Percentiles rank a stretch among this genome's conserved stretches.
phyloP scores from a whole-genome alignment of 305 asterid species.

The Rubia tinctorum region DNA sequence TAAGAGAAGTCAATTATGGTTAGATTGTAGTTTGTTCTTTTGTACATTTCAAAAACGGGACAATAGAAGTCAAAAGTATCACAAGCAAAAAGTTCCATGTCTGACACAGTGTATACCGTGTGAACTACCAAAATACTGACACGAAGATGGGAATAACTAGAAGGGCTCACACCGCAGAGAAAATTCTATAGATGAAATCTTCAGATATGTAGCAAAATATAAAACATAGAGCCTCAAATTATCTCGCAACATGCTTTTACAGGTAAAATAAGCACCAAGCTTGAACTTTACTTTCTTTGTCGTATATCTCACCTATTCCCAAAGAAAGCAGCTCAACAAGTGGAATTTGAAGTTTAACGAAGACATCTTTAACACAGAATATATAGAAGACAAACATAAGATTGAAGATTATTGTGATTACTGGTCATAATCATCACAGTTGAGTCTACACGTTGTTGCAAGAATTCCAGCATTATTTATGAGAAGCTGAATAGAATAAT shows the following conservation, averaged over 20 bases:
- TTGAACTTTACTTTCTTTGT: not conserved
- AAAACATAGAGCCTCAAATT: not conserved
- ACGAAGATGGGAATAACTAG: not conserved
- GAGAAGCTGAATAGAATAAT: constrained; percentile 73
- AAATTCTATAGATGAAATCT: not conserved
- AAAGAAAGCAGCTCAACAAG: not conserved
- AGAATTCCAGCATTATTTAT: constrained; percentile 92
- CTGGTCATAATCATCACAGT: constrained; percentile 71
- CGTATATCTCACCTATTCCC: not conserved
- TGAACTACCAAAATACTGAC: not conserved
- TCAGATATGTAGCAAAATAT: not conserved
- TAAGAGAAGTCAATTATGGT: constrained; percentile 13
- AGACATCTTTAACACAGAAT: constrained; percentile 10
- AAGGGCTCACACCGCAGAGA: not conserved
- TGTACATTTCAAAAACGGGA: not conserved
- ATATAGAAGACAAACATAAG: constrained; percentile 8
- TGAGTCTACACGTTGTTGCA: constrained; percentile 64
- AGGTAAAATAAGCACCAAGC: not conserved
- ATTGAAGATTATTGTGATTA: constrained; percentile 30
- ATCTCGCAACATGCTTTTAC: not conserved
- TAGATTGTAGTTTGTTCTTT: not conserved
- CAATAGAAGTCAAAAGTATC: not conserved
- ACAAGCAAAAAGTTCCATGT: not conserved
- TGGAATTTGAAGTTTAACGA: not conserved
- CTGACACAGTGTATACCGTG: not conserved